Base-by-base conservation (phyloP, 2,329 filamentous ascomycete genomes). In the Cadophora malorum region DNA sequence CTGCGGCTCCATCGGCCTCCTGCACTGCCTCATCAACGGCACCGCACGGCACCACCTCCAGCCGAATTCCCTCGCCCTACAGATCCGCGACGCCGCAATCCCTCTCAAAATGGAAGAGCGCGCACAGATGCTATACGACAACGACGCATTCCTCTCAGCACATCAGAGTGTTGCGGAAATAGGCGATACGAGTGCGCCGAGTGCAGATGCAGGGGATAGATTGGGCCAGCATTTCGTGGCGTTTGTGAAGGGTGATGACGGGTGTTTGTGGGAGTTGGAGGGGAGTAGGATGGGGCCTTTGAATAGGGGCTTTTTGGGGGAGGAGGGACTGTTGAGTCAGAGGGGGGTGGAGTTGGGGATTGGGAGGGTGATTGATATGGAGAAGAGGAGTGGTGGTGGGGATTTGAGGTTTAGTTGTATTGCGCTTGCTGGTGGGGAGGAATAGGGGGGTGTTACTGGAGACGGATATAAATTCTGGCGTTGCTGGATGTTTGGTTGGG, bases 191-290 rank as follows among this genome's bases (percentile, higher is more conserved):
- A 33, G 21, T 49, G 92, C 94, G 1, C 95, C 96, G 0, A 81
- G 86, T 64, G 93, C 93, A 9, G 86, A 71, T 89, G 70, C 65
- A 2, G 74, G 56, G n/a, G 91, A 92, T 75, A 87, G 90, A 72
- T 84, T 97, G n/a, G 95, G 97, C 77, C 83, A 97, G 74, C 96
- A 99, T 82, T 98, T 97, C 78, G 95, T 98, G 58, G 96, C 93
- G 77, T 99, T 98, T 80, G 91, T 96, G 63, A 96, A 94, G 82
- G 63, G 49, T 1, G 83, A 81, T 80, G 63, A 88, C 91, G 78
- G 90, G 90, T 65, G 81, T 55, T 77, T 92, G 61, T 92, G 89
- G 86, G 90, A 92, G 78, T 78, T 93, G 78, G 90, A 92, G 79
- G 90, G 90, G 12, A 78, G 87, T 68, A 81, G 90, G 66, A 91